These are phyloP conservation scores for Ogataea ramenticola DNA, from an alignment of 805 yeast species.

Conservation along the genomic window DNA sequence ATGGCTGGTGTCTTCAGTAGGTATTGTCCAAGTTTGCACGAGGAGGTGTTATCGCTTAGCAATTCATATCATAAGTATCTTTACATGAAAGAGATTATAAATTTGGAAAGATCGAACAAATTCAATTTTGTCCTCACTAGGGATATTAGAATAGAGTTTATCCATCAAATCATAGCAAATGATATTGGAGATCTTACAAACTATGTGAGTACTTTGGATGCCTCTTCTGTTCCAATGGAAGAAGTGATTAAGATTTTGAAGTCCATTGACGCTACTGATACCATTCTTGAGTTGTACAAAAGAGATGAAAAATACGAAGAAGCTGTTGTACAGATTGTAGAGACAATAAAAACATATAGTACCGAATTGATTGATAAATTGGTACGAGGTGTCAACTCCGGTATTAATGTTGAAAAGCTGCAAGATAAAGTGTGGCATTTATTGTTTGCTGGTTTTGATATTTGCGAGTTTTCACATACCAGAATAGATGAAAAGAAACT, in stretches of 20 bases:
- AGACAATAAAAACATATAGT: conserved; percentile 7
- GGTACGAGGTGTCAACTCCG: neutral
- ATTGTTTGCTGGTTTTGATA: conserved; percentile 26
- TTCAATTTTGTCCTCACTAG: conserved; percentile 2
- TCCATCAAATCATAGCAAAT: conserved; percentile 19
- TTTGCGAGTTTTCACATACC: conserved; percentile 19
- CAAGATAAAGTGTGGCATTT: conserved; percentile 30
- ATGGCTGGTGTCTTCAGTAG: conserved; percentile 31
- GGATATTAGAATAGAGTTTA: conserved; percentile 16
- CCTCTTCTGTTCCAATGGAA: conserved; percentile 5
- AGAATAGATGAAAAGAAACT: neutral
- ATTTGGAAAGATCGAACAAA: conserved; percentile 4
- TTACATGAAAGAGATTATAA: conserved; percentile 29
- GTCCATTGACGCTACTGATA: conserved; percentile 20
- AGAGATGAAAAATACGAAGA: conserved; percentile 16
- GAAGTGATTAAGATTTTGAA: conserved; percentile 16
- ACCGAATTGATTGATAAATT: conserved; percentile 14
- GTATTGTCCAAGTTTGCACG: conserved; percentile 33
- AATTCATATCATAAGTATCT: conserved; percentile 20
- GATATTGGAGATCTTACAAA: conserved; percentile 10
- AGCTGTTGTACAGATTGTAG: conserved; percentile 25
- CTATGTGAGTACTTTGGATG: conserved; percentile 12
- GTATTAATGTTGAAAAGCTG: neutral
- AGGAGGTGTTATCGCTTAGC: conserved; percentile 24
- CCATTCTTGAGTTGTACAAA: conserved; percentile 26